A percentile compares a stretch with the other conserved stretches of the same genome.
phyloP scores from a whole-genome alignment of 1,284 basidiomycete genomes.

The Bjerkandera adusta region DNA sequence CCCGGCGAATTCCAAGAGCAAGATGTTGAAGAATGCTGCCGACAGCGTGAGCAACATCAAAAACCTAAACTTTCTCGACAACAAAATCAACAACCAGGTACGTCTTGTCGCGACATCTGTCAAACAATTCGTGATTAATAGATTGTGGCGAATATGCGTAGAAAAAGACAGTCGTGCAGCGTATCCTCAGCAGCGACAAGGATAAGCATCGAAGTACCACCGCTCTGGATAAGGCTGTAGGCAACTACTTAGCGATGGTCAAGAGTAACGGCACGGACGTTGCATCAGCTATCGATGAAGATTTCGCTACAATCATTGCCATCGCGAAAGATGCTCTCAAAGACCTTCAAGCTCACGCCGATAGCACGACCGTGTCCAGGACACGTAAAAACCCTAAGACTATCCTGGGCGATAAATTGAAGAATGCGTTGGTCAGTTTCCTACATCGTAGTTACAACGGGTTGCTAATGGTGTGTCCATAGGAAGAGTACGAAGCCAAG shows the following conservation, averaged over 20 bases:
- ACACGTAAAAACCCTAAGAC: no score
- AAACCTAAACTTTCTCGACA: conserved; percentile 2
- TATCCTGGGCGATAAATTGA: no score
- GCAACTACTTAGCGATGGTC: not conserved
- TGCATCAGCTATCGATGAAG: not conserved
- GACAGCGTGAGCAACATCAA: not conserved
- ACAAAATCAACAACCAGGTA: conserved; percentile 1
- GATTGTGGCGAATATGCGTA: not conserved
- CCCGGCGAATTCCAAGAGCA: not conserved
- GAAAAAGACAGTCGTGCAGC: conserved; percentile 3
- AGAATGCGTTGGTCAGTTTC: no score
- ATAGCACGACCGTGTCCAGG: no score
- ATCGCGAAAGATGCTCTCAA: no score
- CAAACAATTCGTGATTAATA: not conserved
- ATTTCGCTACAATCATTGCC: not conserved
- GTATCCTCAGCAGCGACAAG: not conserved
- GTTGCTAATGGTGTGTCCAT: no score
- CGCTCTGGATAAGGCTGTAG: conserved; percentile 2
- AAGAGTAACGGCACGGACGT: not conserved
- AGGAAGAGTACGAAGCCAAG: no score
- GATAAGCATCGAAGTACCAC: not conserved
- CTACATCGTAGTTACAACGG: no score
- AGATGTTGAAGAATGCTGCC: not conserved
- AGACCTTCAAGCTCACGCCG: no score
- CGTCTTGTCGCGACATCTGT: not conserved